A percentile compares a stretch with the other conserved stretches of the same genome.
Evolutionary conservation across 345 rosid species (phyloP).

Genomic region (Boechera stricta): DNA sequence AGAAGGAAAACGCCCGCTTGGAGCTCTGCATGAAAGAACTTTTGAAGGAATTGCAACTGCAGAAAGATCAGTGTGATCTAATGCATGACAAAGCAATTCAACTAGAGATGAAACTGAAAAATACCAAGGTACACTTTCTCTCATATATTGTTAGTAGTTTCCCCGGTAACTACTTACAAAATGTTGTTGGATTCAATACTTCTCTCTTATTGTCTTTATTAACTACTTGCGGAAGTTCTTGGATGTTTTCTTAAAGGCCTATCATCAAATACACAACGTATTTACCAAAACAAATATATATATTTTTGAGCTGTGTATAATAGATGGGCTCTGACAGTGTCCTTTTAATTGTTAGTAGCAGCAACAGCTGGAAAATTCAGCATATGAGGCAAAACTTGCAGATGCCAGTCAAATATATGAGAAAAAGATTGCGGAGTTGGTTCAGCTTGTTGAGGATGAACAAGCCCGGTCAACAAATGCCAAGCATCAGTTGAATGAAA

Average conservation of each 20-base stretch:
- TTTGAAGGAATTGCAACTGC: slow-evolving; percentile 56
- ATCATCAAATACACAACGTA: slow-evolving; percentile 4
- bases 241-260: slow-evolving; percentile 7
- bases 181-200: neutral
- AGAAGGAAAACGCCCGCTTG: slow-evolving; percentile 69
- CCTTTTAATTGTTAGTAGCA: slow-evolving; percentile 60
- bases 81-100: slow-evolving; percentile 58
- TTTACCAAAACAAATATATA: neutral
- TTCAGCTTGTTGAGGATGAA: slow-evolving; percentile 65
- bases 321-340: slow-evolving; percentile 38
- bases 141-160: slow-evolving; percentile 50
- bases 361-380: slow-evolving; percentile 67
- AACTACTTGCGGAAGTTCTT: slow-evolving; percentile 17
- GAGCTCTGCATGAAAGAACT: slow-evolving; percentile 58
- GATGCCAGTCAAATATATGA: slow-evolving; percentile 83
- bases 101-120: slow-evolving; percentile 56
- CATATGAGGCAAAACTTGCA: slow-evolving; percentile 69
- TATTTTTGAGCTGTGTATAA: slow-evolving; percentile 13
- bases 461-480: slow-evolving; percentile 46
- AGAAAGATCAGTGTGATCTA: slow-evolving; percentile 59
- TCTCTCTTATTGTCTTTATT: slow-evolving; percentile 29
- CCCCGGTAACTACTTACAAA: slow-evolving; percentile 8
- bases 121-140: slow-evolving; percentile 62
- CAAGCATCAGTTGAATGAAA: slow-evolving; percentile 56
- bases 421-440: slow-evolving; percentile 69